phyloP scores from a whole-genome alignment of 2,329 filamentous ascomycete genomes.

The Hymenoscyphus fructigenus region DNA sequence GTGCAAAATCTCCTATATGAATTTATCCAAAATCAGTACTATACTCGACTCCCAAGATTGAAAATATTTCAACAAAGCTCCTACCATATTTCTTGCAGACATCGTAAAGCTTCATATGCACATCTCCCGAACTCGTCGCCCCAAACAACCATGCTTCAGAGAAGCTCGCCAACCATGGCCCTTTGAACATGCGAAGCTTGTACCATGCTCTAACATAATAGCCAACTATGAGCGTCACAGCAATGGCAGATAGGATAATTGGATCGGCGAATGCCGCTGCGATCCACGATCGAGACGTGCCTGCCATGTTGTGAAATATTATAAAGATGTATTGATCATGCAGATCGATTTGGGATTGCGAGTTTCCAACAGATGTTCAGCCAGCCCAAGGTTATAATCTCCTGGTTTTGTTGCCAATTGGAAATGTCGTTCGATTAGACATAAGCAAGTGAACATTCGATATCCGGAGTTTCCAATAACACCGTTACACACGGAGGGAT shows the following conservation, averaged over 20 bases:
- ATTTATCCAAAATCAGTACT: neutral
- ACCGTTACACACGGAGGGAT: neutral
- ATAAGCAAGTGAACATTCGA: neutral
- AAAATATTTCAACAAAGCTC: neutral
- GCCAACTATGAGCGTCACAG: neutral
- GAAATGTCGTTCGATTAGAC: neutral
- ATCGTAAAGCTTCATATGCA: neutral
- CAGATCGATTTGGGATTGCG: neutral
- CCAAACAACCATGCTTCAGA: neutral
- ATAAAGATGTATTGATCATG: neutral
- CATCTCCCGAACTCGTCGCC: neutral
- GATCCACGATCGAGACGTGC: conserved; percentile 1
- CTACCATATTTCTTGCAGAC: conserved; percentile 4
- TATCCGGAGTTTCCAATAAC: neutral
- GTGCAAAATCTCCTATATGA: neutral
- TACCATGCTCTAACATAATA: conserved; percentile 3
- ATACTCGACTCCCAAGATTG: too few species aligned
- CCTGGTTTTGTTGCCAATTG: neutral
- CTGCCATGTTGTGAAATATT: neutral
- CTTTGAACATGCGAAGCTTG: conserved; percentile 1
- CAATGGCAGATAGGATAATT: neutral
- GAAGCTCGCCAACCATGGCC: conserved; percentile 1
- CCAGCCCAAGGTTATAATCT: conserved; percentile 1
- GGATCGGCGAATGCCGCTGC: neutral
- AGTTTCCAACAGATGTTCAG: neutral